A percentile compares a stretch with the other conserved stretches of the same genome.
Evolutionary conservation across 352 stramenopile species (phyloP).

Genomic region (Elongisporangium prolatum): DNA sequence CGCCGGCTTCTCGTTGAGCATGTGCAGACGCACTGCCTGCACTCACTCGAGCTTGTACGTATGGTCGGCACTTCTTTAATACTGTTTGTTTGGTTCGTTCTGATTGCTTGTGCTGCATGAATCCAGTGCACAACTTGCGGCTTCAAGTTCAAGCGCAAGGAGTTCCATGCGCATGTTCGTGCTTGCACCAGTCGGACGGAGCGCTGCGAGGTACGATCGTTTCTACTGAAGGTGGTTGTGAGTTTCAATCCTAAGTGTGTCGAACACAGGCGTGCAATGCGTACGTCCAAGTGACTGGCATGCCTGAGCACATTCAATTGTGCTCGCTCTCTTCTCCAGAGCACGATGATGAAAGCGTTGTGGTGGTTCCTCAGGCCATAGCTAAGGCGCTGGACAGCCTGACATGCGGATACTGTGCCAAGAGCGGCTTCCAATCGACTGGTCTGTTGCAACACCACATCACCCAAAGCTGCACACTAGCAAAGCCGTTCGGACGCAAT

Average conservation of each 20-base stretch:
- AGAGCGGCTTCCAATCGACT: not conserved
- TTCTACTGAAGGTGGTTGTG: not conserved
- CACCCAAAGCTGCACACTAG: not conserved
- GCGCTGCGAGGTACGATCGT: constrained; percentile 35
- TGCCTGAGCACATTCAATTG: constrained; percentile 1
- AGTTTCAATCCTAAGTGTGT: not conserved
- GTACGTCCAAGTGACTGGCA: constrained; percentile 40
- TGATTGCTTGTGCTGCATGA: constrained; percentile 1
- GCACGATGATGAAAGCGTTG: constrained; percentile 7
- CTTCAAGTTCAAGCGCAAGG: constrained; percentile 45
- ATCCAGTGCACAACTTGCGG: constrained; percentile 39
- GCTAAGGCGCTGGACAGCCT: not conserved
- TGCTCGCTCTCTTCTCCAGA: not conserved
- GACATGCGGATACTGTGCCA: not conserved
- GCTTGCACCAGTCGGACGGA: constrained; percentile 54
- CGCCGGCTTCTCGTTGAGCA: not conserved
- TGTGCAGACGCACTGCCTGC: not conserved
- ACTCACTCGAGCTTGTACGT: constrained; percentile 22
- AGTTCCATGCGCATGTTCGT: constrained; percentile 21
- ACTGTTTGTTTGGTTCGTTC: not conserved
- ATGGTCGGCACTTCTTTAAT: not conserved
- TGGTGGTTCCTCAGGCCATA: not conserved
- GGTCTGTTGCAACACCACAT: not conserved
- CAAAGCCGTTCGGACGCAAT: not conserved
- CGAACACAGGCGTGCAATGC: constrained; percentile 28